Percentiles rank a stretch among this genome's conserved stretches.
Evolutionary conservation across 208 protist species (phyloP).

Genomic region (Ichthyophonus hoferi): DNA sequence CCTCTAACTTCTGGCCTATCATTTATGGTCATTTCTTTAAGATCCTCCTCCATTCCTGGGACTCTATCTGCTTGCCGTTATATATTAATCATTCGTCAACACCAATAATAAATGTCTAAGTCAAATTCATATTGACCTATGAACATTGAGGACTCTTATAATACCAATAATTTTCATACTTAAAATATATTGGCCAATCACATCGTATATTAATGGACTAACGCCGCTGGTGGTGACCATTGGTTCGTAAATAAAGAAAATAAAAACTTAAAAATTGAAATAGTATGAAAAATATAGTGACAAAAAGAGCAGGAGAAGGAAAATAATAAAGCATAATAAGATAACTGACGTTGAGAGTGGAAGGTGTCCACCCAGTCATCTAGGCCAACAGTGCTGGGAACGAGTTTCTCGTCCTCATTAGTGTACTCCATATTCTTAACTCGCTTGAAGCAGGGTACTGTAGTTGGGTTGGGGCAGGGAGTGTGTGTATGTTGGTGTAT

Average conservation of each 20-base stretch:
- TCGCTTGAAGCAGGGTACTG: slow-evolving; percentile 54
- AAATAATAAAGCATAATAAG: not conserved
- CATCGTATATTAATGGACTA: no score
- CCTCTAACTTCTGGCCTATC: not conserved
- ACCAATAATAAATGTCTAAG: no score
- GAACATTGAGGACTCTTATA: no score
- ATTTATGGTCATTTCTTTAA: slow-evolving; percentile 18
- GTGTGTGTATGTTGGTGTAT: not conserved
- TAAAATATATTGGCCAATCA: no score
- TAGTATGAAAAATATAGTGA: not conserved
- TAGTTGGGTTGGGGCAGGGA: not conserved
- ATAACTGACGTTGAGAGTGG: slow-evolving; percentile 22
- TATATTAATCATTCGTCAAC: no score
- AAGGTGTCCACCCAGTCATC: slow-evolving; percentile 51
- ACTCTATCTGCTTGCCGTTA: slow-evolving; percentile 1
- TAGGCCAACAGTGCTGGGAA: slow-evolving; percentile 28
- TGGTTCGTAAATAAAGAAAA: no score
- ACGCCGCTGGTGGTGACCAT: no score
- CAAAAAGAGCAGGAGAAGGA: not conserved
- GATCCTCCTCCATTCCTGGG: not conserved
- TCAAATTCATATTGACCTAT: no score
- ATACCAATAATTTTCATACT: no score
- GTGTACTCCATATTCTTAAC: slow-evolving; percentile 37
- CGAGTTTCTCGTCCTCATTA: slow-evolving; percentile 24
- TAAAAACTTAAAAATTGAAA: no score